Conservation (phyloP, 306 rosid species). For the Benincasa hispida region DNA sequence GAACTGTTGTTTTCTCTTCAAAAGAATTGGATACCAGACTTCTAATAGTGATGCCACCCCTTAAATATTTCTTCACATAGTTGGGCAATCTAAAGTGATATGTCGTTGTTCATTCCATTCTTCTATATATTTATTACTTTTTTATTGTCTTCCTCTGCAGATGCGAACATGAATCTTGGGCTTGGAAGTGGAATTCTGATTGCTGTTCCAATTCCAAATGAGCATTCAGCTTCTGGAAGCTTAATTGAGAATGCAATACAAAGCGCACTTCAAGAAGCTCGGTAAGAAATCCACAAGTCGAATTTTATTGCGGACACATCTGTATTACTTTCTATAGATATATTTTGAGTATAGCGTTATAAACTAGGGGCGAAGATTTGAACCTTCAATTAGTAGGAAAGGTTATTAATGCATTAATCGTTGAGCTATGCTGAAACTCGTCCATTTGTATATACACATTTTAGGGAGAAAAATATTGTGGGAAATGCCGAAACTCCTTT, state of each 20-base stretch:
- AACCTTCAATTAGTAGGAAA: not conserved
- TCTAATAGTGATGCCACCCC: not conserved
- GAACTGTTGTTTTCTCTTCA: not conserved
- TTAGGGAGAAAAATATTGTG: slow-evolving; percentile 55
- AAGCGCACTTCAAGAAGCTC: slow-evolving; percentile 61
- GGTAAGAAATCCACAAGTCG: slow-evolving; percentile 18
- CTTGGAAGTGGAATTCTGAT: slow-evolving; percentile 70
- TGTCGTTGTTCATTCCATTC: not conserved
- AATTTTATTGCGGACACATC: not conserved
- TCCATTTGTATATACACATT: not conserved
- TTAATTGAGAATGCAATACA: slow-evolving; percentile 69
- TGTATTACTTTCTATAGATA: not conserved
- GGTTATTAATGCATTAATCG: not conserved
- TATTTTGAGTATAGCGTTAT: not conserved
- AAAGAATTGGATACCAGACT: not conserved
- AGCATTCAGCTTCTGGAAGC: slow-evolving; percentile 65
- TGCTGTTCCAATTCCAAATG: slow-evolving; percentile 80
- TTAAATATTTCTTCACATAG: not conserved
- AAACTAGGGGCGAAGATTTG: not conserved
- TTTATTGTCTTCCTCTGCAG: slow-evolving; percentile 22
- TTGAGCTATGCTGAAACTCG: not conserved
- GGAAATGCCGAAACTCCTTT: slow-evolving; percentile 87
- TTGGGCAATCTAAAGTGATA: not conserved
- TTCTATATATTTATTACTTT: not conserved
- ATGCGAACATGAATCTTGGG: slow-evolving; percentile 50